These are phyloP conservation scores for Ogataea paradorogensis DNA, from an alignment of 805 yeast genomes.

Conservation along the genomic window DNA sequence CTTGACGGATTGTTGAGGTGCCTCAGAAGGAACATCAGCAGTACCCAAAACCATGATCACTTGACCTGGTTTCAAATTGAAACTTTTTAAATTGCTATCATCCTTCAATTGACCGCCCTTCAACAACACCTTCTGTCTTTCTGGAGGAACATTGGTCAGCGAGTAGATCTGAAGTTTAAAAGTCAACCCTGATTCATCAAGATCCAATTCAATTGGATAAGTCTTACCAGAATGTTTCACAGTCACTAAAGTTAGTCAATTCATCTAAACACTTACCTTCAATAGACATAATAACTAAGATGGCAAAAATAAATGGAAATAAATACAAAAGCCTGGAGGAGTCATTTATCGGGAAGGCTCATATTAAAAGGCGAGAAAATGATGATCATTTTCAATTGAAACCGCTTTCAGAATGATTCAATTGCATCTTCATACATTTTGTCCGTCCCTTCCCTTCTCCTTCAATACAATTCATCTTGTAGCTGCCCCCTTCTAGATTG, in stretches of 20 bases:
- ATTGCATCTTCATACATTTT: too few relatives aligned
- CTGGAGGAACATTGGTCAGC: constrained; percentile 78
- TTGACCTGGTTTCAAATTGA: constrained; percentile 62
- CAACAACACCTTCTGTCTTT: constrained; percentile 84
- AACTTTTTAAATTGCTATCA: constrained; percentile 48
- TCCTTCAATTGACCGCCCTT: constrained; percentile 87
- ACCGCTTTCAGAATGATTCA: too few relatives aligned
- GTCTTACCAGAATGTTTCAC: constrained; percentile 70
- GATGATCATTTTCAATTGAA: too few relatives aligned
- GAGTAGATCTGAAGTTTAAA: constrained; percentile 70
- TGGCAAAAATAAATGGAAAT: constrained; percentile 8
- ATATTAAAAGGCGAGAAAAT: too few relatives aligned
- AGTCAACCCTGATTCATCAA: constrained; percentile 53
- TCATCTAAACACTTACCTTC: constrained; percentile 1
- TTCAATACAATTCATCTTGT: background rate
- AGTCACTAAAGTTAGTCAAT: constrained; percentile 28
- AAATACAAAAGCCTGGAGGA: constrained; percentile 1
- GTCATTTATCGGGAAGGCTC: background rate
- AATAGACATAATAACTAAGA: constrained; percentile 4
- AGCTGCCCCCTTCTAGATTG: background rate
- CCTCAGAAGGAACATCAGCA: constrained; percentile 43
- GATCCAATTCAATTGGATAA: constrained; percentile 55
- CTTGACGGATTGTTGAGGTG: constrained; percentile 46
- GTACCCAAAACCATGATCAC: constrained; percentile 89
- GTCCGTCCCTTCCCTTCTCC: background rate